Evolutionary conservation across 2,329 filamentous ascomycete species (phyloP), one percentile per base, ranked within the genome.

Genomic region (Aspergillus sp.): DNA sequence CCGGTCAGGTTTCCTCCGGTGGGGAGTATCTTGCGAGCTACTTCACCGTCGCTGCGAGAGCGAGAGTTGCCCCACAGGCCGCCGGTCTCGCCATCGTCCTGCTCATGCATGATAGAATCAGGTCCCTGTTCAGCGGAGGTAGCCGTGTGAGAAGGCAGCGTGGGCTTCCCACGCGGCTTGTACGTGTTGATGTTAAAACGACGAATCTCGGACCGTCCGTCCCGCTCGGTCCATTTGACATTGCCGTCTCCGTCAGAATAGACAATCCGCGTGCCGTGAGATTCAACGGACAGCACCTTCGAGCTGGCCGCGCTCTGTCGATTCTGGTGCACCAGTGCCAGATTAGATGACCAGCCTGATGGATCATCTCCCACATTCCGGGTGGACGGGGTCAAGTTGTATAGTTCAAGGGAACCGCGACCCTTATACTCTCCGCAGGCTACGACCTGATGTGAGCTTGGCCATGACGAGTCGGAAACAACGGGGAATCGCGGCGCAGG

Each of bases 341-440:
- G 56, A 16, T 55, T 65, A 2, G 72, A 74, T 9, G 72, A 69
- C 36, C 59, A 60, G 7, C 66, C 64, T 16, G 70, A 70, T 11
- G 65, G 55, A 54, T 64, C 57, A 56, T 67, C 58, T 61, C 72
- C 42, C 54, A 60, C 42, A 24, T 69, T 71, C 63, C 68, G 72
- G 61, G 55, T 68, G 58, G 63, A 67, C 63, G 63, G 68, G 55
- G 63, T 72, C 66, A 78, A 64, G 61, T 71, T 62, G 73, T 96
- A 96, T n/a, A 96, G 78, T 71, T 98, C 94, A 2, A 98, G 80
- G 0, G 90, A 93, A 0, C 94, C 94, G 73, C 95, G 93, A 32
- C 90, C 91, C 67, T 95, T 96, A 78, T 97, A 97, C 71, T 94
- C 91, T 5, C 93, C 94, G 45, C 90, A 91, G 2, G 92, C 91